phyloP scores from a whole-genome alignment of 2,329 filamentous ascomycete species.

The Calycina herbarum region DNA sequence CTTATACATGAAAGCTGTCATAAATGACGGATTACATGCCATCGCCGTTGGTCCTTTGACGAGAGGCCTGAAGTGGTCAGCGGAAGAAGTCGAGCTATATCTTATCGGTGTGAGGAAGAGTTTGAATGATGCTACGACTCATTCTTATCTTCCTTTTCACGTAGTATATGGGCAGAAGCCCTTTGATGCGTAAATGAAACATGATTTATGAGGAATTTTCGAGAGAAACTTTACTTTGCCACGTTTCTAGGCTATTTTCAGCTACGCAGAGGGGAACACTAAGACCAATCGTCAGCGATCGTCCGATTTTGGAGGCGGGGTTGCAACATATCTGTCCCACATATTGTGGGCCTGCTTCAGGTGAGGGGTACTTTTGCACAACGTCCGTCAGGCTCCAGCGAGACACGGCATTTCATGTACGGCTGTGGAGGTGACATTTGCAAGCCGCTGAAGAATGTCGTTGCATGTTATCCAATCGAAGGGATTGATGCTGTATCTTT shows the following conservation, averaged over 20 bases:
- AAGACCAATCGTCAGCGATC: neutral
- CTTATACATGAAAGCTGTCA: conserved; percentile 13
- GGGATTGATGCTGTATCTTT: neutral
- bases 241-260: neutral
- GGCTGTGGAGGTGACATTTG: no score
- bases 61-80: conserved; percentile 24
- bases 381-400: no score
- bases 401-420: no score
- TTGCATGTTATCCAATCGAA: neutral
- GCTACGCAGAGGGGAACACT: neutral
- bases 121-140: conserved; percentile 23
- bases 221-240: neutral
- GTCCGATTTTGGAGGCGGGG: neutral
- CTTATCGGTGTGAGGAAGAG: conserved; percentile 25
- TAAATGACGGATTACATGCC: conserved; percentile 22
- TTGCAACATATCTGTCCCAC: neutral
- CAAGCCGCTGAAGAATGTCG: neutral
- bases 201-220: neutral
- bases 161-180: conserved; percentile 16
- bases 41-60: conserved; percentile 26
- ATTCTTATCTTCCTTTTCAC: conserved; percentile 25
- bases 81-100: conserved; percentile 25
- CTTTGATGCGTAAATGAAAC: conserved; percentile 5
- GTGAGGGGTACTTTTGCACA: no score
- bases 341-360: no score